Evolutionary conservation across 495 filamentous ascomycete species (phyloP).

Genomic region (Penicillium malachiteum): DNA sequence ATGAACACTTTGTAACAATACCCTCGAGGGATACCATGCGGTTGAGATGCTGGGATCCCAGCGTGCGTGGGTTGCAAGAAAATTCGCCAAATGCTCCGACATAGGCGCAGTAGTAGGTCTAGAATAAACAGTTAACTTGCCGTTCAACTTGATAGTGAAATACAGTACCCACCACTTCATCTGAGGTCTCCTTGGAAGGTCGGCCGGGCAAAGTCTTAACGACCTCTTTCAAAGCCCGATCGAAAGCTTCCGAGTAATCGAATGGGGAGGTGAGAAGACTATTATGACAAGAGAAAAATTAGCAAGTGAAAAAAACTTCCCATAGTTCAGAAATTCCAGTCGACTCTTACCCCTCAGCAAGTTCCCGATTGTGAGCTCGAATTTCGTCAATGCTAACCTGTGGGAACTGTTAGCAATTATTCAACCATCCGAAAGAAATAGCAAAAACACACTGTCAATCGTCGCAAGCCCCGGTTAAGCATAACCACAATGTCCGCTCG

Average conservation of each 20-base stretch:
- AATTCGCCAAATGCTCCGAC: slow-evolving; percentile 93
- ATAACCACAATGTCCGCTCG: slow-evolving; percentile 86
- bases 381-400: slow-evolving; percentile 94
- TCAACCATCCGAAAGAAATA: neutral
- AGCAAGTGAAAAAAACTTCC: neutral
- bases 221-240: slow-evolving; percentile 83
- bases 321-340: neutral
- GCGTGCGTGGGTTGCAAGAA: slow-evolving; percentile 89
- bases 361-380: slow-evolving; percentile 80
- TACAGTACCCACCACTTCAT: slow-evolving; percentile 55
- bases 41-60: slow-evolving; percentile 86
- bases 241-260: slow-evolving; percentile 83
- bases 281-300: neutral
- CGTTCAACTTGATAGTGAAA: neutral
- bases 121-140: neutral
- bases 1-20: slow-evolving; percentile 93
- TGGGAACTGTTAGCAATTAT: slow-evolving; percentile 17
- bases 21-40: slow-evolving; percentile 96
- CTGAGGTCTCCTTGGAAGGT: slow-evolving; percentile 55
- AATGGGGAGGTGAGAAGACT: slow-evolving; percentile 81
- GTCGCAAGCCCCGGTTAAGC: slow-evolving; percentile 80
- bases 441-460: slow-evolving; percentile 53
- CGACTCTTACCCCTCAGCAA: slow-evolving; percentile 70
- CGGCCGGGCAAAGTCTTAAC: slow-evolving; percentile 72
- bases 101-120: slow-evolving; percentile 92